These are phyloP conservation scores for Globisporangium solare DNA, from an alignment of 352 stramenopile species.

Conservation along the genomic window DNA sequence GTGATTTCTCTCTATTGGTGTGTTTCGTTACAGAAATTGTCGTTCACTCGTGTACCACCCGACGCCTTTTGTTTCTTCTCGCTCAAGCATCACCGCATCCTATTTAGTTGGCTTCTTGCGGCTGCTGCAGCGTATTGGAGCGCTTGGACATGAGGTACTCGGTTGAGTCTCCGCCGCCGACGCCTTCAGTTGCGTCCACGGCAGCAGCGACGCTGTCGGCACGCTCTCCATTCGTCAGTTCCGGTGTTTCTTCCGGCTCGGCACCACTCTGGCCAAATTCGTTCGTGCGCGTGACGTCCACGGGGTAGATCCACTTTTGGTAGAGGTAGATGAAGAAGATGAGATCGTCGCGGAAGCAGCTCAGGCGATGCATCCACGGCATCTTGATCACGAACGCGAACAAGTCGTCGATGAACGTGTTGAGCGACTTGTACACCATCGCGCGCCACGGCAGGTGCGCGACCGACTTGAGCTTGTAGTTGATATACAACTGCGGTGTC, in stretches of 20 bases:
- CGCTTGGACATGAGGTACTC: conserved; percentile 57
- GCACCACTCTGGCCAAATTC: conserved; percentile 89
- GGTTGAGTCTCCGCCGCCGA: conserved; percentile 27
- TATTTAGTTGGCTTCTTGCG: conserved; percentile 2
- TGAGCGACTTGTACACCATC: conserved; percentile 98
- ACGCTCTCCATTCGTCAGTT: conserved; percentile 5
- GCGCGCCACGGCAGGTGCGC: conserved; percentile 95
- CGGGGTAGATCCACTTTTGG: conserved; percentile 96
- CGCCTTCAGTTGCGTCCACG: conserved; percentile 14
- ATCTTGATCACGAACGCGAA: conserved; percentile 98
- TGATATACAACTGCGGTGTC: conserved; percentile 98
- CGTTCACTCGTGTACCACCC: background rate
- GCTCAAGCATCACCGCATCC: conserved; percentile 2
- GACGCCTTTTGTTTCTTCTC: background rate
- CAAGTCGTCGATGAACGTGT: conserved; percentile 98
- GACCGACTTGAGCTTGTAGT: conserved; percentile 98
- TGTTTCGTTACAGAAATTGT: conserved; percentile 2
- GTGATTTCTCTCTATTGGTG: conserved; percentile 4
- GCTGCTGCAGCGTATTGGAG: conserved; percentile 32
- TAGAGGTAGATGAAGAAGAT: conserved; percentile 99
- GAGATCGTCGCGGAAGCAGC: conserved; percentile 98
- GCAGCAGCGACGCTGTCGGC: conserved; percentile 1
- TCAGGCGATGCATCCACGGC: conserved; percentile 97
- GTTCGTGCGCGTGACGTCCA: conserved; percentile 90
- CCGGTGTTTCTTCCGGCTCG: conserved; percentile 29